These are phyloP conservation scores for Zancudomyces culisetae DNA, from an alignment of 371 early-diverging fungal genomes.

Conservation along the genomic window DNA sequence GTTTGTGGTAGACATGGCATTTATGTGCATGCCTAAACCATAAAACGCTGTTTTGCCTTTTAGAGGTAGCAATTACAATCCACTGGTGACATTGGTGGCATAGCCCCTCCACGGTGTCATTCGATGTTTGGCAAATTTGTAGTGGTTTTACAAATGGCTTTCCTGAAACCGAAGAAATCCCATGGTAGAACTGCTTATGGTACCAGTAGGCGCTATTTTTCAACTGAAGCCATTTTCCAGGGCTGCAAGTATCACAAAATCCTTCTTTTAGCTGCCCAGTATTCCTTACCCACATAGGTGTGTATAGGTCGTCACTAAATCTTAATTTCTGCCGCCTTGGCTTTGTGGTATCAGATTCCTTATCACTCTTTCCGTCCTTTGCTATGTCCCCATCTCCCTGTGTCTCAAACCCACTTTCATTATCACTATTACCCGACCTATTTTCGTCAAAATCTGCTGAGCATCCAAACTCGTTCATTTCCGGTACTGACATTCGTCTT, in stretches of 20 bases:
- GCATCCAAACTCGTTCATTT: constrained; percentile 5
- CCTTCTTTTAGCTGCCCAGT: constrained; percentile 70
- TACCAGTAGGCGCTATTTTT: constrained; percentile 91
- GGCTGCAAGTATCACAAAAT: constrained; percentile 65
- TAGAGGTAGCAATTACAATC: constrained; percentile 59
- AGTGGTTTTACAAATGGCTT: constrained; percentile 53
- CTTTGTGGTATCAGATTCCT: neutral
- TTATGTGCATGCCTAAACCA: constrained; percentile 88
- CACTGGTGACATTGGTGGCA: constrained; percentile 76
- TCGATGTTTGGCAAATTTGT: constrained; percentile 42
- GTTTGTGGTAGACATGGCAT: constrained; percentile 76
- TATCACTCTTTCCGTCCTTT: neutral
- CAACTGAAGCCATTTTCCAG: constrained; percentile 77
- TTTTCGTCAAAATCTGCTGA: constrained; percentile 7
- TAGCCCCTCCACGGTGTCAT: constrained; percentile 55
- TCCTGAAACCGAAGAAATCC: constrained; percentile 80
- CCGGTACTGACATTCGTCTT: constrained; percentile 16
- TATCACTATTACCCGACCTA: too few relatives aligned
- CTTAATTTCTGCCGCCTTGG: constrained; percentile 27
- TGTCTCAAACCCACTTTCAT: too few relatives aligned
- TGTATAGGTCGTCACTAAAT: constrained; percentile 63
- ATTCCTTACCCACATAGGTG: constrained; percentile 70
- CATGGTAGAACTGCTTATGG: constrained; percentile 83
- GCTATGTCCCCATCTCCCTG: too few relatives aligned
- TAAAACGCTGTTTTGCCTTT: constrained; percentile 55